These are phyloP conservation scores for Polytolypa hystricis DNA, from an alignment of 2,329 filamentous ascomycete species.

Conservation along the genomic window DNA sequence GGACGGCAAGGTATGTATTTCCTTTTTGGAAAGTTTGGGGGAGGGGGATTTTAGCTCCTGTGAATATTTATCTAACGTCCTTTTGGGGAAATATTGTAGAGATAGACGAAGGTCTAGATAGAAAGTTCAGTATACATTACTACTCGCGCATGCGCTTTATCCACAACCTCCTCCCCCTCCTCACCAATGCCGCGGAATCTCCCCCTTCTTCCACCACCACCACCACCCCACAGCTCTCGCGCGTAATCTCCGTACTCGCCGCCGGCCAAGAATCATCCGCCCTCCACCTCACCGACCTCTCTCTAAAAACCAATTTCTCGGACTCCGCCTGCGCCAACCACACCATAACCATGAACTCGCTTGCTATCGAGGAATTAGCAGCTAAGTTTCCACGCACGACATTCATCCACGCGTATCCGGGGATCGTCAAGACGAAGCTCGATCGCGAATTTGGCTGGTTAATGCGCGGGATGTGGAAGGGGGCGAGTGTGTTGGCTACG, in stretches of 20 bases:
- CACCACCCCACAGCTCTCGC: too few species aligned
- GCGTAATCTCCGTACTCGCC: conserved; percentile 44
- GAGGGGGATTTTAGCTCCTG: too few species aligned
- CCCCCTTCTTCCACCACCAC: too few species aligned
- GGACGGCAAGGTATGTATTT: conserved; percentile 11
- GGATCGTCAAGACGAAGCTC: conserved; percentile 38
- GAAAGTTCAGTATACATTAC: conserved; percentile 18
- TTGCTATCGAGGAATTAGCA: conserved; percentile 40
- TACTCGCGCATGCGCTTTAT: conserved; percentile 26
- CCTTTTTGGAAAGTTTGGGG: too few species aligned
- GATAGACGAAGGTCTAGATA: conserved; percentile 22
- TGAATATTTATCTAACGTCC: too few species aligned
- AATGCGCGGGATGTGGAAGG: background rate
- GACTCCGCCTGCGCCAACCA: conserved; percentile 22
- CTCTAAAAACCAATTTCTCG: conserved; percentile 15
- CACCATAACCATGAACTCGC: conserved; percentile 39
- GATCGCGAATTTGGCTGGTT: conserved; percentile 43
- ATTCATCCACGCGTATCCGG: conserved; percentile 41
- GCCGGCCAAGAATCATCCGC: conserved; percentile 42
- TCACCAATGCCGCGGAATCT: conserved; percentile 14
- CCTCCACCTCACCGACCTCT: conserved; percentile 37
- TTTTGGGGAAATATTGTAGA: too few species aligned
- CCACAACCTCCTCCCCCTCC: conserved; percentile 21
- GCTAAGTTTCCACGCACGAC: conserved; percentile 34
- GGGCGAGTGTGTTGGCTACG: conserved; percentile 4